Percentiles rank a stretch among this genome's conserved stretches.
phyloP scores from a whole-genome alignment of 306 rosid species.

The Hylodesmum podocarpum region DNA sequence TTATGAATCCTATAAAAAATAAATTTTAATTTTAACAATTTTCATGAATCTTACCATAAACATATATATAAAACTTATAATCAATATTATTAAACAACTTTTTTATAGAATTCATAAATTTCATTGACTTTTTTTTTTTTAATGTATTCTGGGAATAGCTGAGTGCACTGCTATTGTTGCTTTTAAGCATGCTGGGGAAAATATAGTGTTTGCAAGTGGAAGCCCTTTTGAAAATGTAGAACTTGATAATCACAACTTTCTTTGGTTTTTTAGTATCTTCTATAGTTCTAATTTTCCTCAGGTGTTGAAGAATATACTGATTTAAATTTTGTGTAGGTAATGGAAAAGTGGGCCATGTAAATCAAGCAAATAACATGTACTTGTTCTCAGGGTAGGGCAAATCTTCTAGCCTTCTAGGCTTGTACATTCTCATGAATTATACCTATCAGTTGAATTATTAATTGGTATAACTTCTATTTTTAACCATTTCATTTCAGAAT shows the following conservation, averaged over 20 bases:
- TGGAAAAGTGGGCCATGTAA: conserved; percentile 87
- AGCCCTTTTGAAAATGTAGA: conserved; percentile 90
- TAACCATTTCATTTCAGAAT: conserved; percentile 61
- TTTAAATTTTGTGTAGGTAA: conserved; percentile 57
- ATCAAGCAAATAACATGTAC: conserved; percentile 99
- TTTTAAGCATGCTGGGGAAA: conserved; percentile 85
- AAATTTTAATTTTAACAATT: too few relatives aligned
- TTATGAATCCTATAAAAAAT: too few relatives aligned
- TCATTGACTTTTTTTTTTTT: conserved; percentile 7
- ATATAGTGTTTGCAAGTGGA: conserved; percentile 94
- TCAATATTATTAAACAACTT: too few relatives aligned
- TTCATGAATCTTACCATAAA: too few relatives aligned
- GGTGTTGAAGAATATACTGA: conserved; percentile 21
- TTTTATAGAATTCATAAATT: too few relatives aligned
- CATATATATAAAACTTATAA: too few relatives aligned
- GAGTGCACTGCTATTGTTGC: conserved; percentile 98
- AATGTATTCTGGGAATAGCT: conserved; percentile 54
- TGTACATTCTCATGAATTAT: not conserved
- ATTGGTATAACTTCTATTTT: conserved; percentile 17
- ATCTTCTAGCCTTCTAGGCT: conserved; percentile 38
- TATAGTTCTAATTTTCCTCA: conserved; percentile 17
- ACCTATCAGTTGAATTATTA: not conserved
- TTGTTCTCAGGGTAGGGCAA: conserved; percentile 83
- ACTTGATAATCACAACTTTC: conserved; percentile 59
- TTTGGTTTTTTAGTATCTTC: conserved; percentile 25